Evolutionary conservation across 2,329 filamentous ascomycete species (phyloP), one percentile per base, ranked within the genome.

Genomic region (Trichoderma semiorbis): DNA sequence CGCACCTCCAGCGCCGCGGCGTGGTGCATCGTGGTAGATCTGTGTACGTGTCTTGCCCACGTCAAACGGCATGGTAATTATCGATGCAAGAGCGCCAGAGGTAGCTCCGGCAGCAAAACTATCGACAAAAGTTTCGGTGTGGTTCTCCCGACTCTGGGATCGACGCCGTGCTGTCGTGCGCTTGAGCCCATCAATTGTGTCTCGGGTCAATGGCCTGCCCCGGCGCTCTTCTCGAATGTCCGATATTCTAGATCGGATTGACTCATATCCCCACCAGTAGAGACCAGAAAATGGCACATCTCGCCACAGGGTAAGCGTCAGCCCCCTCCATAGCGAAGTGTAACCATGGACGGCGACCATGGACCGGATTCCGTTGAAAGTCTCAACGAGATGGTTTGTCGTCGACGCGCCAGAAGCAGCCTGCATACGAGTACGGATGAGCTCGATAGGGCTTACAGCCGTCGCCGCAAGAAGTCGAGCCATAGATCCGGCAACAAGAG

Each of bases 221-320:
- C 83, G 80, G 28, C 81, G 79, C 65, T 84, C 83, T 78, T 87
- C 88, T 74, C 94, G 90, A 63, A 89, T 82, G 75, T 95, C 91
- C 1, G 90, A 92, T 71, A 98, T 82, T 67, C 84, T 83, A 28
- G 90, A 89, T 68, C 94, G 90, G 70, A 95, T 91, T 21, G 89
- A 90, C 83, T 99, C 96, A 80, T 99, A 99, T 14, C 96, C 95
- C 90, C 93, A 97, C 96, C 96, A 99, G 84, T 99, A 99, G 58
- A 99, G 88, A 4, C 93, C 96, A 1, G 95, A 98, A 78, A 99
- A 99, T 0, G 96, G 96, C 0, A 98, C 96, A 79, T 99, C 96
- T 74, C 96, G 89, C 96, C 96, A 99, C 72, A 99, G 87, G 0
- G 95, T 98, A 76, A 99, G 84, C 0, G 92, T 94, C 70, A 99